phyloP scores from a whole-genome alignment of 352 stramenopile species.

The Pythium rishiriense region DNA sequence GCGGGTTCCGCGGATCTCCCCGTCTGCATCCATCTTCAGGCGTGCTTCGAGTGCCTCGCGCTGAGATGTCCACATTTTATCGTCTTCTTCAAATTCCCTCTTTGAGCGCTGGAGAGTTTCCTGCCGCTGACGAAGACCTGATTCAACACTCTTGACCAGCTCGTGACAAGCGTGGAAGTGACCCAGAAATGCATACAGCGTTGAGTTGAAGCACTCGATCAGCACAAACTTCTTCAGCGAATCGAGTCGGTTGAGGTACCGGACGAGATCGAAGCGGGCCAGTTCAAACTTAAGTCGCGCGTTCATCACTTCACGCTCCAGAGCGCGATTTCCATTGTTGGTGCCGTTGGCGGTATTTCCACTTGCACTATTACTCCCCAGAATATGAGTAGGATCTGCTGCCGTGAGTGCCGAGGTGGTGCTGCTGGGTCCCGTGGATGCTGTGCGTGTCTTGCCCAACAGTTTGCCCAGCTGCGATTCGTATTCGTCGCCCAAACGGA shows the following conservation, averaged over 20 bases:
- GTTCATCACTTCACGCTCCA: conserved; percentile 70
- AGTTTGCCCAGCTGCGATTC: conserved; percentile 79
- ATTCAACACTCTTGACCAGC: conserved; percentile 76
- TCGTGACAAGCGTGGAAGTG: conserved; percentile 85
- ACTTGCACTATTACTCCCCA: conserved; percentile 13
- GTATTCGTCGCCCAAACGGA: conserved; percentile 75
- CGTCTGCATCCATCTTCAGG: conserved; percentile 55
- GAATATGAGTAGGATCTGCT: conserved; percentile 25
- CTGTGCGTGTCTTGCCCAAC: conserved; percentile 63
- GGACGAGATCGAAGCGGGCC: conserved; percentile 82
- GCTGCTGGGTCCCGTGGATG: conserved; percentile 11
- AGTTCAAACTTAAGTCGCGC: conserved; percentile 74
- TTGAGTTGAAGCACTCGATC: conserved; percentile 85
- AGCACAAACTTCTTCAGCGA: conserved; percentile 86
- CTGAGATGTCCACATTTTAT: conserved; percentile 74
- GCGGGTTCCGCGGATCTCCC: conserved; percentile 27
- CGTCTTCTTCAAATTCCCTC: conserved; percentile 71
- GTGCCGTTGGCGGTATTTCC: conserved; percentile 2
- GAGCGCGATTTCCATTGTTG: conserved; percentile 18
- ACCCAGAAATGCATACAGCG: conserved; percentile 72
- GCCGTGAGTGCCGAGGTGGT: conserved; percentile 17
- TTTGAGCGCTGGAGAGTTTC: conserved; percentile 64
- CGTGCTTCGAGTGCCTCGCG: conserved; percentile 59
- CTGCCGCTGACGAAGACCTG: conserved; percentile 63
- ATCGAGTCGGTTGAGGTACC: conserved; percentile 81